Evolutionary conservation across 1,139 yeast species (phyloP).

Genomic region (Williopsis jadinii): DNA sequence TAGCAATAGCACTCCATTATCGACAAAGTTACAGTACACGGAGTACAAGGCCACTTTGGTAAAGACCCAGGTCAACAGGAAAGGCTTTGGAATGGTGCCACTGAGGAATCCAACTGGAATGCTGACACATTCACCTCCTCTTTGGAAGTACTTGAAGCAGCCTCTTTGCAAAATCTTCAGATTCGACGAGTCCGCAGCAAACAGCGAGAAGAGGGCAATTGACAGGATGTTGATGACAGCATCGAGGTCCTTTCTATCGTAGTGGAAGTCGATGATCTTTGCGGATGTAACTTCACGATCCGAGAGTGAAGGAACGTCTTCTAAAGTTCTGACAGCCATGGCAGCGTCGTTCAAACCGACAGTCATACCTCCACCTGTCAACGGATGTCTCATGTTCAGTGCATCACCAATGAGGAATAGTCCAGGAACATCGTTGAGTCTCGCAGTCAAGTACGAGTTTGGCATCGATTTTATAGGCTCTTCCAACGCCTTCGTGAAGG

Average conservation of each 20-base stretch:
- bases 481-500: conserved; percentile 53
- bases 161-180: conserved; percentile 74
- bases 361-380: conserved; percentile 99
- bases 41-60: conserved; percentile 87
- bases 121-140: conserved; percentile 73
- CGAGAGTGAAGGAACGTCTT: conserved; percentile 49
- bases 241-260: conserved; percentile 69
- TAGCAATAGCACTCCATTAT: conserved; percentile 58
- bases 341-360: conserved; percentile 90
- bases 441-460: conserved; percentile 82
- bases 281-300: conserved; percentile 50
- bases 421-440: conserved; percentile 62
- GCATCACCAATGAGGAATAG: conserved; percentile 87
- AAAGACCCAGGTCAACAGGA: conserved; percentile 72
- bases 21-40: conserved; percentile 59
- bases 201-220: conserved; percentile 80
- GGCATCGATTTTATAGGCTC: conserved; percentile 81
- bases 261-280: conserved; percentile 61
- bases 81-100: conserved; percentile 75
- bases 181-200: conserved; percentile 74
- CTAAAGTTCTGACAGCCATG: conserved; percentile 51
- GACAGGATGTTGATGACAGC: conserved; percentile 87
- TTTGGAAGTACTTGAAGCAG: conserved; percentile 76
- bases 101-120: conserved; percentile 82
- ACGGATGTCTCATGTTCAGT: conserved; percentile 94